Evolutionary conservation across 2,329 filamentous ascomycete genomes (phyloP).

Genomic region (Colletotrichum gigasporum): DNA sequence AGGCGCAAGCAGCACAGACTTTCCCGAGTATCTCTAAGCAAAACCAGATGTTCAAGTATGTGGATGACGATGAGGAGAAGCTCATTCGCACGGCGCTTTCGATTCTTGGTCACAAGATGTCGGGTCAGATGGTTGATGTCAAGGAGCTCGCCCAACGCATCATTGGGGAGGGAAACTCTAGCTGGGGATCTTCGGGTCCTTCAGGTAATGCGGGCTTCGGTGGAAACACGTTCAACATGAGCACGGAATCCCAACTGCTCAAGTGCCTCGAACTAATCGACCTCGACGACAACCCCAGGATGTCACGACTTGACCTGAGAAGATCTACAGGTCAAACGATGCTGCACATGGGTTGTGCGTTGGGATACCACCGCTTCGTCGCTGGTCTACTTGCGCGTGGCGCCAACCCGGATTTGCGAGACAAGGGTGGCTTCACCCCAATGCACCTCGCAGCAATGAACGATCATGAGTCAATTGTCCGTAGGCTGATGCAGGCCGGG

Average conservation of each 20-base stretch:
- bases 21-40: slow-evolving; percentile 47
- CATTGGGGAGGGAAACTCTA: slow-evolving; percentile 57
- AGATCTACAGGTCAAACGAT: slow-evolving; percentile 78
- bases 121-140: slow-evolving; percentile 68
- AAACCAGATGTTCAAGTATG: slow-evolving; percentile 74
- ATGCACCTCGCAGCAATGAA: slow-evolving; percentile 84
- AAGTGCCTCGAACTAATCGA: slow-evolving; percentile 83
- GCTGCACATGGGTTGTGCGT: slow-evolving; percentile 80
- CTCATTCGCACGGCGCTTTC: slow-evolving; percentile 74
- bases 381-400: slow-evolving; percentile 80
- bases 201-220: slow-evolving; percentile 48
- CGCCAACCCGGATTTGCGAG: slow-evolving; percentile 78
- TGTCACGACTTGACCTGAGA: slow-evolving; percentile 73
- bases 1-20: slow-evolving; percentile 47
- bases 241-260: slow-evolving; percentile 71
- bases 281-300: slow-evolving; percentile 76
- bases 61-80: slow-evolving; percentile 75
- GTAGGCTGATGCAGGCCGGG: slow-evolving; percentile 76
- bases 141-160: slow-evolving; percentile 70
- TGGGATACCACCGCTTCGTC: slow-evolving; percentile 80
- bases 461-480: slow-evolving; percentile 78
- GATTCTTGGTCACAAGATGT: slow-evolving; percentile 72
- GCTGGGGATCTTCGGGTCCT: slow-evolving; percentile 54
- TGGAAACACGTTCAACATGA: slow-evolving; percentile 54
- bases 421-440: slow-evolving; percentile 83